These are phyloP conservation scores for Colletotrichum abscissum DNA, from an alignment of 2,329 filamentous ascomycete species.

Conservation along the genomic window DNA sequence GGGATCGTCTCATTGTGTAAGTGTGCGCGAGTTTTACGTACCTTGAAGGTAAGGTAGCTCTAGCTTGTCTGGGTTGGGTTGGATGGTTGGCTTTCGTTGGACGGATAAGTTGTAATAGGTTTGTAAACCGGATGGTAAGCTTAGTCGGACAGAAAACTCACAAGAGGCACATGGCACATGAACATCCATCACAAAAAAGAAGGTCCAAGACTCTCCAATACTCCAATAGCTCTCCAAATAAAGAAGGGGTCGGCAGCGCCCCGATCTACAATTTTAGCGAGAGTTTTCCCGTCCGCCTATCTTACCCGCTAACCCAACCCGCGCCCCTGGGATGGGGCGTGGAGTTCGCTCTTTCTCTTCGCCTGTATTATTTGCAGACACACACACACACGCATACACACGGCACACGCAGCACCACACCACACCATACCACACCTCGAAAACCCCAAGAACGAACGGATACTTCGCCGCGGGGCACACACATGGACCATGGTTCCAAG, in stretches of 20 bases:
- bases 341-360: not conserved
- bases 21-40: not conserved
- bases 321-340: not conserved
- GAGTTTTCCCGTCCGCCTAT: not conserved
- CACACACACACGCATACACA: too few species aligned
- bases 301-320: not conserved
- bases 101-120: not conserved
- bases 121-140: not conserved
- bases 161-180: not conserved
- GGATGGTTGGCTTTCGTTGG: not conserved
- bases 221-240: not conserved
- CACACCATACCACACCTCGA: not conserved
- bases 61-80: not conserved
- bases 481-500: not conserved
- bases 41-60: too few species aligned
- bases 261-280: not conserved
- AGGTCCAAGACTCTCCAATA: not conserved
- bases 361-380: not conserved
- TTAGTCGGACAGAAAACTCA: not conserved
- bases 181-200: not conserved
- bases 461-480: not conserved
- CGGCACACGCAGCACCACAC: too few species aligned
- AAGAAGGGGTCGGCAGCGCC: not conserved
- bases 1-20: not conserved
- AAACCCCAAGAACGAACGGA: too few species aligned